Conservation (phyloP, 2,329 filamentous ascomycete species). For the Aureobasidium melanogenum region DNA sequence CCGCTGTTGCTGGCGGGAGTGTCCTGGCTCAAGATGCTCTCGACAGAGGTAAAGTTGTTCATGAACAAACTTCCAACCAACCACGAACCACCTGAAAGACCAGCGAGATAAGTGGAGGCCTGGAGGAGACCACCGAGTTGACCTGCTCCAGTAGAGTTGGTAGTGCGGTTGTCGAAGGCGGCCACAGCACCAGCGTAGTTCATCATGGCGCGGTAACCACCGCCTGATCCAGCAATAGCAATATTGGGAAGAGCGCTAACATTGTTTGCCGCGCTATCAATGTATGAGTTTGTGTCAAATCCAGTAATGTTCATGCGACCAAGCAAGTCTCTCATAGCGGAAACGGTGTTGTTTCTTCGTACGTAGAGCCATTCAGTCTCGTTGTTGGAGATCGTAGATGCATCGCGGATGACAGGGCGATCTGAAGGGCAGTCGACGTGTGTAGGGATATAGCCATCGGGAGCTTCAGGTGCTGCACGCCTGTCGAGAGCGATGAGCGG, state of each 20-base stretch:
- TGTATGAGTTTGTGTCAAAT: slow-evolving; percentile 68
- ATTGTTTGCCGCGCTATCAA: slow-evolving; percentile 51
- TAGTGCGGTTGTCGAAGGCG: slow-evolving; percentile 68
- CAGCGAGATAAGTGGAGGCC: slow-evolving; percentile 69
- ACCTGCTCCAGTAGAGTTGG: slow-evolving; percentile 50
- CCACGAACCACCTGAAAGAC: slow-evolving; percentile 78
- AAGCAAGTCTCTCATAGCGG: slow-evolving; percentile 68
- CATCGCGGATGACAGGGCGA: slow-evolving; percentile 60
- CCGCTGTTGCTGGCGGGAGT: slow-evolving; percentile 27
- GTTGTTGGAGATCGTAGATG: slow-evolving; percentile 52
- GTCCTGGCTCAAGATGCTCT: slow-evolving; percentile 40
- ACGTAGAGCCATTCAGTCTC: slow-evolving; percentile 67
- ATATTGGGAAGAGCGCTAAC: slow-evolving; percentile 55
- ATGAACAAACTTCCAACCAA: slow-evolving; percentile 70
- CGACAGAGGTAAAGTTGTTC: slow-evolving; percentile 68
- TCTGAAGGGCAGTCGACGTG: slow-evolving; percentile 58
- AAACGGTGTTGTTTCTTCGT: slow-evolving; percentile 63
- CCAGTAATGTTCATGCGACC: slow-evolving; percentile 61
- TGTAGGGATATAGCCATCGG: slow-evolving; percentile 64
- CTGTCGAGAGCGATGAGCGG: slow-evolving; percentile 1
- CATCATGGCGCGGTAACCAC: slow-evolving; percentile 79
- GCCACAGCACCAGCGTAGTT: slow-evolving; percentile 72
- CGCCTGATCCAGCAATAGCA: slow-evolving; percentile 70
- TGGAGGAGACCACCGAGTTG: slow-evolving; percentile 76
- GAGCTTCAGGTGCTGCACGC: slow-evolving; percentile 42